Evolutionary conservation across 805 yeast genomes (phyloP).

Genomic region (Spathaspora boniae): DNA sequence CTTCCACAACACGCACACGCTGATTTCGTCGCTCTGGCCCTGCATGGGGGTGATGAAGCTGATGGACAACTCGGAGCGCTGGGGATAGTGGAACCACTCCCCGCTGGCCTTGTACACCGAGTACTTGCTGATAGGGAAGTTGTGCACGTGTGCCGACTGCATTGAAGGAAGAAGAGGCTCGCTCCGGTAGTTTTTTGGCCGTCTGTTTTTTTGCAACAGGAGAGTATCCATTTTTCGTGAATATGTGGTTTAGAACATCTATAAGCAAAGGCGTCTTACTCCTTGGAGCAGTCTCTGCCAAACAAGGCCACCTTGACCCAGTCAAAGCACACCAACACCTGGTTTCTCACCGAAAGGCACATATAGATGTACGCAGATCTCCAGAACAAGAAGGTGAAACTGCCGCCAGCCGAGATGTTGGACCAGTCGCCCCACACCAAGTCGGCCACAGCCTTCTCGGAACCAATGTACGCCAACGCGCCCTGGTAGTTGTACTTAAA

Average conservation of each 20-base stretch:
- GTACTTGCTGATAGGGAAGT: constrained; percentile 9
- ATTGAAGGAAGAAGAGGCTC: constrained; percentile 1
- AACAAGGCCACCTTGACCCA: constrained; percentile 86
- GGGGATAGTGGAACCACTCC: constrained; percentile 31
- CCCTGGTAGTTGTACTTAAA: constrained; percentile 89
- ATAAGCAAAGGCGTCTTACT: constrained; percentile 27
- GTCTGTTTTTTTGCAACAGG: no score
- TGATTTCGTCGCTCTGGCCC: constrained; percentile 5
- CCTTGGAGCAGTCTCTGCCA: constrained; percentile 93
- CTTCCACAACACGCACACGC: constrained; percentile 16
- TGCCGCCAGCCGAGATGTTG: constrained; percentile 78
- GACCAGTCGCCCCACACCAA: constrained; percentile 76
- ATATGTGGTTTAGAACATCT: no score
- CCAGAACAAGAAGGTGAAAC: constrained; percentile 89
- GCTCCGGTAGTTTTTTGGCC: no score
- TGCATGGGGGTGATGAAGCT: constrained; percentile 11
- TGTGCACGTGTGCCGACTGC: neutral
- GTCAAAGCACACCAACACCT: constrained; percentile 78
- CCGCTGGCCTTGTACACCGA: constrained; percentile 7
- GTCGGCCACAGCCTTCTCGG: constrained; percentile 93
- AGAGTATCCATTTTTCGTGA: no score
- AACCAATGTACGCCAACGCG: constrained; percentile 89
- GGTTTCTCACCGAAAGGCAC: constrained; percentile 88
- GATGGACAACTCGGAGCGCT: constrained; percentile 21
- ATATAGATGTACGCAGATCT: constrained; percentile 88